These are phyloP conservation scores for Lasiodiplodia sp. DNA, from an alignment of 2,329 filamentous ascomycete species.

Conservation along the genomic window DNA sequence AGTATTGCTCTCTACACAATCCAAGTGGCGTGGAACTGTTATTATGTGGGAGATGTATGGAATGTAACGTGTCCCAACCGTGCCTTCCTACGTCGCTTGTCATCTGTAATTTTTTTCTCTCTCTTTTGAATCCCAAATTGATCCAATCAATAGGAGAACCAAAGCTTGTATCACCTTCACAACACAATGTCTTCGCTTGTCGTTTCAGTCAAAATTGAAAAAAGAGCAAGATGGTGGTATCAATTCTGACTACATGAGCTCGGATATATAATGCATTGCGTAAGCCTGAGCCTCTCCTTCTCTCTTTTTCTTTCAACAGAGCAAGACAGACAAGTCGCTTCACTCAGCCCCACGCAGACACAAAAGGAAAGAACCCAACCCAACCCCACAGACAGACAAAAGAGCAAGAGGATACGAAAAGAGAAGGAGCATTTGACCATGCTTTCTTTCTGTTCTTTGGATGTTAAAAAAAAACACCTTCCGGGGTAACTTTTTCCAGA, in stretches of 20 bases:
- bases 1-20: background rate
- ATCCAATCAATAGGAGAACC: too few species aligned
- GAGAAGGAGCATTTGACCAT: background rate
- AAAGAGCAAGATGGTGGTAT: slow-evolving; percentile 11
- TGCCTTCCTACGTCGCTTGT: too few species aligned
- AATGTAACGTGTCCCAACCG: too few species aligned
- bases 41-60: too few species aligned
- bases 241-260: slow-evolving; percentile 6
- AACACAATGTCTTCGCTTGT: background rate
- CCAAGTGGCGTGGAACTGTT: too few species aligned
- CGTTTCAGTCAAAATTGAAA: background rate
- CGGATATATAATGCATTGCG: background rate
- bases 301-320: background rate
- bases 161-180: too few species aligned
- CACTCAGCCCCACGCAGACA: background rate
- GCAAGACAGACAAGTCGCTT: background rate
- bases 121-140: too few species aligned
- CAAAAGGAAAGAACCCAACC: background rate
- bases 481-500: slow-evolving; percentile 1
- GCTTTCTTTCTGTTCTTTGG: background rate
- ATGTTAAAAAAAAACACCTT: slow-evolving; percentile 13
- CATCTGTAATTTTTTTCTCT: too few species aligned
- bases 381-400: background rate
- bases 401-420: background rate
- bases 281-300: slow-evolving; percentile 8